Base-by-base conservation (phyloP, 495 filamentous ascomycete species). In the Penicillium paxilli region DNA sequence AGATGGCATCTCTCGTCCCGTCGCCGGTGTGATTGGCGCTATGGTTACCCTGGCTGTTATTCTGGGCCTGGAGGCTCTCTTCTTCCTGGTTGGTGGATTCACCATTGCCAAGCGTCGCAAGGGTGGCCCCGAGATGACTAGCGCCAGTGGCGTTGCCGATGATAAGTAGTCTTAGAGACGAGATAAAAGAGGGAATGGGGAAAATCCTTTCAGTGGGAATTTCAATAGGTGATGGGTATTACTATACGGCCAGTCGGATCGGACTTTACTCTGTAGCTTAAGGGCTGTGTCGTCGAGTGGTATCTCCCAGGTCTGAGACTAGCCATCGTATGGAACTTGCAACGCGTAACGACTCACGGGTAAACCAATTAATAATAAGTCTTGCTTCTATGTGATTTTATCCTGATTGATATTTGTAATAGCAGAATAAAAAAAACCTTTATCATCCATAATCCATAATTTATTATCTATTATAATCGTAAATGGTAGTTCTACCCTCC, bases 1-100 rank as follows among this genome's bases (percentile, higher is more conserved):
- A 9, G 57, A 63, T 6, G 70, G 71, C 2, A 68, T 79, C 10
- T 76, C 75, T 3, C 71, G 66, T 25, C 67, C 69, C 10, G 75
- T 76, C 41, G 80, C 70, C 7, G 85, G 84, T 35, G 81, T 85
- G 0, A 82, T 87, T 67, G 85, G 84, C 17, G 85, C 83, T 8
- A 75, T 85, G 64, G 82, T 87, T 1, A 85, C 83, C 4, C 66
- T 87, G 28, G 84, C 70, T 9, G 74, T 83, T 0, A 60, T 84
- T 10, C 56, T 84, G 47, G 80, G 75, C 2, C 41, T 75, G 11
- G 70, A 78, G 62, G 75, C 69, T 25, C 59, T 80, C 26, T 64
- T 79, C 38, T 63, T 81, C 68, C 47, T 81, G 28, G 49, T 67
- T 14, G 62, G 64, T 57, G 64, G 64, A 41, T 67, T 67, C 62